Evolutionary conservation across 208 protist species (phyloP).

Genomic region (Herpetomonas muscarum): DNA sequence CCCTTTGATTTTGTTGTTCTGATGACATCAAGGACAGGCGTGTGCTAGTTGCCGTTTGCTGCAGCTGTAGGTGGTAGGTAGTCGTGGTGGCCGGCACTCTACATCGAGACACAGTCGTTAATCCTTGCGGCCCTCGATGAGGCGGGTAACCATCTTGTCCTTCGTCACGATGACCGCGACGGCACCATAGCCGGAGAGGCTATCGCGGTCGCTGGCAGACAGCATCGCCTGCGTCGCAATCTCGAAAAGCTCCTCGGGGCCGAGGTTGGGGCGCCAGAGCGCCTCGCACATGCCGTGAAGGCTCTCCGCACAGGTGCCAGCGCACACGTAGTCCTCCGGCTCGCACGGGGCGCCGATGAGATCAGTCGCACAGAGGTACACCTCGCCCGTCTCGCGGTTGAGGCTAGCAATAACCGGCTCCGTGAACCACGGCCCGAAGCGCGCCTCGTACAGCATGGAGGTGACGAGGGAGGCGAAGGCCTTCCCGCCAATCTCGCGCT

Average conservation of each 20-base stretch:
- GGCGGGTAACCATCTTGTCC: constrained; percentile 75
- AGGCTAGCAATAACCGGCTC: constrained; percentile 98
- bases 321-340: constrained; percentile 96
- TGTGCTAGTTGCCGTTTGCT: no score
- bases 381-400: constrained; percentile 89
- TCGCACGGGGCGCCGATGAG: constrained; percentile 94
- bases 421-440: constrained; percentile 98
- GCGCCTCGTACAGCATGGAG: constrained; percentile 90
- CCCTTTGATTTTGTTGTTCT: no score
- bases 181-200: constrained; percentile 96
- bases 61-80: no score
- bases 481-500: constrained; percentile 88
- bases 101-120: constrained; percentile 20
- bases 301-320: constrained; percentile 94
- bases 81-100: no score
- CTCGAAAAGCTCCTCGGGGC: constrained; percentile 97
- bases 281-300: constrained; percentile 98
- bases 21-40: no score
- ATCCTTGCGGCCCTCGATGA: constrained; percentile 89
- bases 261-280: constrained; percentile 93
- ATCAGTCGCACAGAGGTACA: constrained; percentile 95
- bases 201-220: constrained; percentile 96
- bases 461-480: constrained; percentile 72
- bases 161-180: constrained; percentile 90
- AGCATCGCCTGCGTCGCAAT: constrained; percentile 94